Evolutionary conservation across 2,329 filamentous ascomycete genomes (phyloP), one percentile per base, ranked within the genome.

Genomic region (Ophioceras dolichostomum): DNA sequence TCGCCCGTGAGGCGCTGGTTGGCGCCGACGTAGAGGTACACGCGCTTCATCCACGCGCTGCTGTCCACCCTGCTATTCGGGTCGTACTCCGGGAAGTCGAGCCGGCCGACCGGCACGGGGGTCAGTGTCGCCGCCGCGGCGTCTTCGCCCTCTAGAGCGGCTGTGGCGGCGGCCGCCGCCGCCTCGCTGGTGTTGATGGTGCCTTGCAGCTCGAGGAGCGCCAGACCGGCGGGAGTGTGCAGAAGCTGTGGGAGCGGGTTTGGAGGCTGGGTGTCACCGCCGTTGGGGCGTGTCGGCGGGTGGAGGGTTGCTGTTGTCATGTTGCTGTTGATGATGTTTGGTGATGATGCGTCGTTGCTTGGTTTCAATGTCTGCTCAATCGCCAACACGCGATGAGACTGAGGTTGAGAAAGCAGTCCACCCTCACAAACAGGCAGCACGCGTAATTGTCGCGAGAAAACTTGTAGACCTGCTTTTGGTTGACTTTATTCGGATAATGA

Each of bases 1-100:
- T 96, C 87, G 4, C 91, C 91, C 1, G 78, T 83, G 53, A 96
- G 71, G 42, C 88, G 73, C 61, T 96, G 91, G 55, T 95, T 83
- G 51, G 80, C 75, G 5, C 89, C 91, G 4, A 96, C 73, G 53
- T 89, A 94, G 34, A 96, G 63, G 52, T 94, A 84, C 20, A 89
- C 86, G 26, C 76, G 71, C 60, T 87, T 93, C 83, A 89, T 87
- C 88, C 88, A 95, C 9, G 71, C 72, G 0, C 74, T 79, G 47
- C 75, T 70, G 20, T 70, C 61, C 14, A 32, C 34, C 17, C 26
- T 27, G n/a, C 16, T 13, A n/a, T 29, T 35, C 8, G 73, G 59
- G 37, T 73, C 65, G 54, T 88, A 85, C 48, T 84, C 64, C 5
- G 59, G 60, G 36, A 70, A 57, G 29, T 58, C 55, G 22, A 68